A percentile compares a stretch with the other conserved stretches of the same genome.
Evolutionary conservation across 306 rosid genomes (phyloP).

Genomic region (Chamaecrista fasciculata): DNA sequence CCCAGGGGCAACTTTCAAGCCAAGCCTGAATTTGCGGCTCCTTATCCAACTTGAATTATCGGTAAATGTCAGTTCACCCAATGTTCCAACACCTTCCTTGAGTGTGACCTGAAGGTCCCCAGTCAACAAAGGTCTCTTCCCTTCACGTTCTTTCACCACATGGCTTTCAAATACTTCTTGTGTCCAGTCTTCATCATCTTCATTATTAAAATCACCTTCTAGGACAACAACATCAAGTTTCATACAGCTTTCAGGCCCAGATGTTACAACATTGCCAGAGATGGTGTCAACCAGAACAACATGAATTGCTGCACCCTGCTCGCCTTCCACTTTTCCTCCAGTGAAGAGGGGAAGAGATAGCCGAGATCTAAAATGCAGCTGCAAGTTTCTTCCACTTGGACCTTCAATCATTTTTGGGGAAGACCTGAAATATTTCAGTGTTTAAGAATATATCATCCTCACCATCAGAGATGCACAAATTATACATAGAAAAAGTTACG

Average conservation of each 20-base stretch:
- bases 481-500: not conserved
- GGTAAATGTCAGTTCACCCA: constrained; percentile 88
- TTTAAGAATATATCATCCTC: constrained; percentile 28
- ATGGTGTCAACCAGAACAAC: constrained; percentile 73
- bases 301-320: constrained; percentile 97
- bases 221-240: constrained; percentile 95
- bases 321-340: constrained; percentile 99
- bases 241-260: constrained; percentile 72
- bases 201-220: constrained; percentile 96
- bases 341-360: constrained; percentile 96
- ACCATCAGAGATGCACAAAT: constrained; percentile 7
- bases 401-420: constrained; percentile 95
- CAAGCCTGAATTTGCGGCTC: constrained; percentile 98
- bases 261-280: constrained; percentile 52
- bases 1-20: constrained; percentile 78
- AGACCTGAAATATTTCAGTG: constrained; percentile 62
- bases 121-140: constrained; percentile 90
- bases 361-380: constrained; percentile 76
- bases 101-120: constrained; percentile 91
- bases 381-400: constrained; percentile 86
- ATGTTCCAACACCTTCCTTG: constrained; percentile 95
- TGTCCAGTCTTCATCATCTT: constrained; percentile 92
- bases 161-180: constrained; percentile 93
- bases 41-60: constrained; percentile 99
- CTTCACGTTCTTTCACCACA: constrained; percentile 96